Evolutionary conservation across 306 rosid species (phyloP).

Genomic region (Gynostemma pentaphyllum): DNA sequence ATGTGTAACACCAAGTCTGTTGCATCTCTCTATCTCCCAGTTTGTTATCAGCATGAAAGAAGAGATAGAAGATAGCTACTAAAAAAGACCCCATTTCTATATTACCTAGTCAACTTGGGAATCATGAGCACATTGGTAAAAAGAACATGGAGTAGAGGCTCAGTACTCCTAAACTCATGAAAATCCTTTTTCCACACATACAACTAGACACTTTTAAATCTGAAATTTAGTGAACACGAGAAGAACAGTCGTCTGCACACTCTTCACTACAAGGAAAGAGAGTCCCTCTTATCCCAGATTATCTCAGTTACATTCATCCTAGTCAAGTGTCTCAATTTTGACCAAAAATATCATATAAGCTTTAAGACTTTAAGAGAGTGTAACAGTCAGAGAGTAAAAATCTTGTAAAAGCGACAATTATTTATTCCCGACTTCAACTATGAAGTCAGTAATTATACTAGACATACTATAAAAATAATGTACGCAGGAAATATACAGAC

Average conservation of each 20-base stretch:
- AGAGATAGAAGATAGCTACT: neutral
- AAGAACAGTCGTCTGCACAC: neutral
- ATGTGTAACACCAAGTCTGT: too few relatives aligned
- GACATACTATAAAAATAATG: neutral
- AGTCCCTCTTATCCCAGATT: neutral
- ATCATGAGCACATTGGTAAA: neutral
- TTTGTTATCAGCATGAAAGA: neutral
- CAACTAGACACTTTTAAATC: neutral
- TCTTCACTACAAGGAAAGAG: neutral
- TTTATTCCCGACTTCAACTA: neutral
- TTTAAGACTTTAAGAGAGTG: neutral
- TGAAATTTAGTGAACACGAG: neutral
- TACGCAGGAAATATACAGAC: neutral
- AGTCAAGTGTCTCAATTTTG: neutral
- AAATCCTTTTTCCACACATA: neutral
- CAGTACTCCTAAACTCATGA: neutral
- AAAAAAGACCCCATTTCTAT: neutral
- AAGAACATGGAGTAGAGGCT: neutral
- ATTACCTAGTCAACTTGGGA: neutral
- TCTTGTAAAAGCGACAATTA: neutral
- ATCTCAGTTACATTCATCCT: neutral
- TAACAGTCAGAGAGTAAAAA: neutral
- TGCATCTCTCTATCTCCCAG: too few relatives aligned
- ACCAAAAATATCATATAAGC: neutral
- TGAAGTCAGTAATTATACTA: neutral